A percentile compares a stretch with the other conserved stretches of the same genome.
Evolutionary conservation across 2,329 filamentous ascomycete species (phyloP).

Genomic region (Trichophyton benhamiae): DNA sequence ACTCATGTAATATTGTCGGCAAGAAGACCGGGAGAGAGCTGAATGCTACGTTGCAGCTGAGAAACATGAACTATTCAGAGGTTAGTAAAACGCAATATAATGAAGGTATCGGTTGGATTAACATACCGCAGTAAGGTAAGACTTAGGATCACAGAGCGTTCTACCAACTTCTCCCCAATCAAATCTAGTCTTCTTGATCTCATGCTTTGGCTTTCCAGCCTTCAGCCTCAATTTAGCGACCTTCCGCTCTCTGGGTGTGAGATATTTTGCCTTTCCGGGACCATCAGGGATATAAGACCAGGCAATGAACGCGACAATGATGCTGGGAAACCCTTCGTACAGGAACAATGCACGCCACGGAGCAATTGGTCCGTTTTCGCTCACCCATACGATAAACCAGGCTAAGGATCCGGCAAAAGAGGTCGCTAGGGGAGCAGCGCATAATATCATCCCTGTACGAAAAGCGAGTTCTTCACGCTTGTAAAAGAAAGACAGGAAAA

Average conservation of each 20-base stretch:
- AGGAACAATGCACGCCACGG: constrained; percentile 80
- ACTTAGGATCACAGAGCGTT: constrained; percentile 53
- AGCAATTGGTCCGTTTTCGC: constrained; percentile 53
- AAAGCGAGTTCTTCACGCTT: constrained; percentile 63
- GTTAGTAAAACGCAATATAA: neutral
- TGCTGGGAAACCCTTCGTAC: constrained; percentile 71
- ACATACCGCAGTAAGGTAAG: constrained; percentile 56
- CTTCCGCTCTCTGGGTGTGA: constrained; percentile 51
- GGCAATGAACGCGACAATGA: constrained; percentile 60
- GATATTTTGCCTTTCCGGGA: constrained; percentile 52
- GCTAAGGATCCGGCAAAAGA: constrained; percentile 67
- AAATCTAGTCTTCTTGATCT: constrained; percentile 29
- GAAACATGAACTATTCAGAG: constrained; percentile 54
- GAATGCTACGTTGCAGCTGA: constrained; percentile 79
- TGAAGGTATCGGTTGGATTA: neutral
- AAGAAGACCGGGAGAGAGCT: constrained; percentile 78
- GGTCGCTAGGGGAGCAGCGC: constrained; percentile 51
- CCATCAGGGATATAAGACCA: constrained; percentile 67
- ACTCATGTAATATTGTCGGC: constrained; percentile 61
- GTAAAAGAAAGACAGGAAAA: constrained; percentile 54
- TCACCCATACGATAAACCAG: constrained; percentile 60
- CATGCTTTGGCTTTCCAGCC: constrained; percentile 22
- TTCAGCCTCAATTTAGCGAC: constrained; percentile 59
- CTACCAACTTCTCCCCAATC: constrained; percentile 46
- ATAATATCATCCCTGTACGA: constrained; percentile 74